Percentiles rank a stretch among this genome's conserved stretches.
Evolutionary conservation across 345 rosid genomes (phyloP).

Genomic region (Hypericum perforatum): DNA sequence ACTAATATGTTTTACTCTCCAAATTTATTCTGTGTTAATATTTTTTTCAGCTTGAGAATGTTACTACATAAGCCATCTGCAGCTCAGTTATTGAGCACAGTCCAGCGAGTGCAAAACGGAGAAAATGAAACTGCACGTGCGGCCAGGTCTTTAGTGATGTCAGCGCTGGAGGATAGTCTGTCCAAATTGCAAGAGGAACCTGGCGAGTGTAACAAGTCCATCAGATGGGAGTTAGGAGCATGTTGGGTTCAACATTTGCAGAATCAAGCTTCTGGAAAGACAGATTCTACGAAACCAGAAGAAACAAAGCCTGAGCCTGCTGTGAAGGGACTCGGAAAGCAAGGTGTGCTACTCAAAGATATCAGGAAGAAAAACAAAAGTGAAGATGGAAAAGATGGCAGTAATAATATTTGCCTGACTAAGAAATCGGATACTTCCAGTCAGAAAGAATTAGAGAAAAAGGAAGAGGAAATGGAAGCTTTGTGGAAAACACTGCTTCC

Average conservation of each 20-base stretch:
- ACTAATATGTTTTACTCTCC: too few relatives aligned
- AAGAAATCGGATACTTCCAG: constrained; percentile 36
- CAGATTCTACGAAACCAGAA: constrained; percentile 58
- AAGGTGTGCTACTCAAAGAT: constrained; percentile 80
- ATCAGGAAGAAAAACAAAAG: constrained; percentile 67
- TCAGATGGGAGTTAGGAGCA: constrained; percentile 30
- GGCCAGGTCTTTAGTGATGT: constrained; percentile 58
- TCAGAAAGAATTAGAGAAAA: constrained; percentile 53
- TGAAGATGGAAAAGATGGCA: constrained; percentile 50
- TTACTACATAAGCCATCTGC: constrained; percentile 19
- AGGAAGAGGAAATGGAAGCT: constrained; percentile 47
- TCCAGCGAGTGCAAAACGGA: constrained; percentile 49
- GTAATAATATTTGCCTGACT: constrained; percentile 26
- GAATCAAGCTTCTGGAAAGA: constrained; percentile 48
- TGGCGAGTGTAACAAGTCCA: constrained; percentile 8
- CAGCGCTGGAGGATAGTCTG: constrained; percentile 46
- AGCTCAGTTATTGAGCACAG: constrained; percentile 18
- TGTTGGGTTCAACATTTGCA: constrained; percentile 32
- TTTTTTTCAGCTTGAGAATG: constrained; percentile 19
- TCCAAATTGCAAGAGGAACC: constrained; percentile 23
- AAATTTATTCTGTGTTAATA: too few relatives aligned
- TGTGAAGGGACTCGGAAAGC: constrained; percentile 97
- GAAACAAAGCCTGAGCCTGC: constrained; percentile 68
- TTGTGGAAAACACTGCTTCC: constrained; percentile 34
- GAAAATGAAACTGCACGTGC: constrained; percentile 46